Base-by-base conservation (phyloP, 352 stramenopile genomes). In the Peronosclerospora sorghi region DNA sequence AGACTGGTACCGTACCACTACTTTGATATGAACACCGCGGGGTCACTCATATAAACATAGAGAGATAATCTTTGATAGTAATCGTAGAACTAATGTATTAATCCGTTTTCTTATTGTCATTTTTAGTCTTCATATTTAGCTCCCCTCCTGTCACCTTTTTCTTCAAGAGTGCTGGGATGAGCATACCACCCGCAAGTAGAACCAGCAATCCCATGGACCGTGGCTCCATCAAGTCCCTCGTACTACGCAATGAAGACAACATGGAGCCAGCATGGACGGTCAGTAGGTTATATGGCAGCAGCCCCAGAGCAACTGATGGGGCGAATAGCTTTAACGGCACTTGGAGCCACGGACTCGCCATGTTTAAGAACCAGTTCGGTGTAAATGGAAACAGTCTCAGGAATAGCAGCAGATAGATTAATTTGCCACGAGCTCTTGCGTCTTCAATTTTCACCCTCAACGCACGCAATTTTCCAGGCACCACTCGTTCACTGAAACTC, bases 331-430 rank as follows among this genome's bases (percentile, higher is more conserved):
- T 55, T 14, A 89, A 48, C 29, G 76, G 74, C 36, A 92, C 73
- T 48, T 78, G 53, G 5, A 86, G 61, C 72, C 78, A 88, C 32
- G 79, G 76, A 63, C 73, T 85, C 15, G 76, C 65, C 35, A 87
- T 54, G 53, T 92, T 92, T 27, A 89, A 59, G 44, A 92, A 78
- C 79, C 79, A 92, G 46, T 92, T 88, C 26, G 79, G 75, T 39
- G 76, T 81, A 54, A 87, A 86, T 4, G 79, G 79, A 40, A 92
- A 87, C 18, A 92, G 65, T 18, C 79, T 64, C 48, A 92, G 45
- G 45, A 84, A 87, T 5, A 87, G 57, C 47, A 90, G 51, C 49
- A 86, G 35, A 45, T 68, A 88, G 0, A 70, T 56, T 24, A 92
- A 45, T 17, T 73, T 59, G 2, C 65, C 61, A 18, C 62, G 60